A percentile compares a stretch with the other conserved stretches of the same genome.
Conservation (phyloP, 495 filamentous ascomycete species). For the Jackrogersella multiformis region DNA sequence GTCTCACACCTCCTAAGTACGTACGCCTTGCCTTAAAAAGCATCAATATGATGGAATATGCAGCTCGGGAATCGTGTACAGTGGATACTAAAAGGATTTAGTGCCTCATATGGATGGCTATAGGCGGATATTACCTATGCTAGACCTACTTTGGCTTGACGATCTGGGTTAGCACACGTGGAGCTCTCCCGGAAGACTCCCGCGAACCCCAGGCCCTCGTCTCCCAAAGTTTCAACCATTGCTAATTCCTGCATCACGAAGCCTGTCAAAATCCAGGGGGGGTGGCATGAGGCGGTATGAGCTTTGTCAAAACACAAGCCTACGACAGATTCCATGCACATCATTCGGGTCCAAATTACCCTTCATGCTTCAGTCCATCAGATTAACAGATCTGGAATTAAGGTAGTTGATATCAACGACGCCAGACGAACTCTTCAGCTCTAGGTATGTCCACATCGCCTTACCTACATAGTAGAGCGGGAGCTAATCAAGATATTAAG, state of each 20-base stretch:
- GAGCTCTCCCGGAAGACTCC: conserved; percentile 39
- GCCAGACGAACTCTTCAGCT: conserved; percentile 9
- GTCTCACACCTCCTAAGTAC: conserved; percentile 25
- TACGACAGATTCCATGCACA: conserved; percentile 10
- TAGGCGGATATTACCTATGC: conserved; percentile 35
- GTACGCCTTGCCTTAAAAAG: conserved; percentile 11
- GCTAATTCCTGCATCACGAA: conserved; percentile 17
- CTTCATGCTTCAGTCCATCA: conserved; percentile 13
- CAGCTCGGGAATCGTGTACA: conserved; percentile 26
- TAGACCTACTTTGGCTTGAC: conserved; percentile 38
- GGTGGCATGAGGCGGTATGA: conserved; percentile 8
- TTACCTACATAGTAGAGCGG: conserved; percentile 15
- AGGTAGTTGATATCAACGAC: conserved; percentile 17
- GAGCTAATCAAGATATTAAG: conserved; percentile 29
- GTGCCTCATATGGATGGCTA: conserved; percentile 19
- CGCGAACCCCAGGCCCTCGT: conserved; percentile 40
- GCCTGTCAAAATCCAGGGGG: conserved; percentile 13
- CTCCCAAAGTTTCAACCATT: conserved; percentile 30
- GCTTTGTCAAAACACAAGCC: conserved; percentile 3
- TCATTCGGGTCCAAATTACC: conserved; percentile 4
- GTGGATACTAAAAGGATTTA: conserved; percentile 14
- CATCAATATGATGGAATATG: conserved; percentile 32
- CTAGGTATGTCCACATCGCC: too few relatives aligned
- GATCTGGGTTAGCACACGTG: conserved; percentile 40
- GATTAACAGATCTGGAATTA: conserved; percentile 5